Conservation (phyloP, 2,329 filamentous ascomycete genomes). For the Pseudogymnoascus sp. region DNA sequence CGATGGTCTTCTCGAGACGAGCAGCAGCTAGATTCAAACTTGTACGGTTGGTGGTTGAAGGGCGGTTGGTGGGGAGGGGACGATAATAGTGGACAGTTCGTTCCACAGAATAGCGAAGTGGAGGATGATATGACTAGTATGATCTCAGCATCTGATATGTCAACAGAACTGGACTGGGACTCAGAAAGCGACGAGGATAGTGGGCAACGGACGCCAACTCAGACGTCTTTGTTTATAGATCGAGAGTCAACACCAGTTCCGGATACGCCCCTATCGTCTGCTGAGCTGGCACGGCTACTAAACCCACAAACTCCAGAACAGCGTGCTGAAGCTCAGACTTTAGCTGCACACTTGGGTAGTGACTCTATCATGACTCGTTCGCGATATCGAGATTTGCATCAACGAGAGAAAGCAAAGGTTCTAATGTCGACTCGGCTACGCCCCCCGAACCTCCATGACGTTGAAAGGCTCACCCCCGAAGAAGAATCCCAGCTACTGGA, state of each 20-base stretch:
- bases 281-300: constrained; percentile 69
- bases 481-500: constrained; percentile 56
- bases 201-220: constrained; percentile 66
- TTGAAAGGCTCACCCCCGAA: constrained; percentile 41
- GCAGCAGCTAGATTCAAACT: constrained; percentile 58
- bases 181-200: constrained; percentile 38
- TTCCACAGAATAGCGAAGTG: constrained; percentile 44
- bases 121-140: constrained; percentile 74
- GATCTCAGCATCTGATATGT: constrained; percentile 44
- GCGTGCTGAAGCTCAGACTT: constrained; percentile 68
- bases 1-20: constrained; percentile 45
- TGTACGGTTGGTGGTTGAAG: constrained; percentile 78
- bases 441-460: constrained; percentile 26
- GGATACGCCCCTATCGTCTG: constrained; percentile 56
- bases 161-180: constrained; percentile 33
- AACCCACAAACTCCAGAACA: constrained; percentile 72
- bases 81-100: constrained; percentile 74
- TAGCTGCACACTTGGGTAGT: constrained; percentile 70
- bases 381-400: constrained; percentile 59
- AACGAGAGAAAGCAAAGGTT: constrained; percentile 62
- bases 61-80: constrained; percentile 79
- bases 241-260: constrained; percentile 49
- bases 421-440: constrained; percentile 42
- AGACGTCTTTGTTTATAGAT: constrained; percentile 44
- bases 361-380: constrained; percentile 73